These are phyloP conservation scores for Linum lewisii DNA, from an alignment of 345 rosid genomes.

Conservation along the genomic window DNA sequence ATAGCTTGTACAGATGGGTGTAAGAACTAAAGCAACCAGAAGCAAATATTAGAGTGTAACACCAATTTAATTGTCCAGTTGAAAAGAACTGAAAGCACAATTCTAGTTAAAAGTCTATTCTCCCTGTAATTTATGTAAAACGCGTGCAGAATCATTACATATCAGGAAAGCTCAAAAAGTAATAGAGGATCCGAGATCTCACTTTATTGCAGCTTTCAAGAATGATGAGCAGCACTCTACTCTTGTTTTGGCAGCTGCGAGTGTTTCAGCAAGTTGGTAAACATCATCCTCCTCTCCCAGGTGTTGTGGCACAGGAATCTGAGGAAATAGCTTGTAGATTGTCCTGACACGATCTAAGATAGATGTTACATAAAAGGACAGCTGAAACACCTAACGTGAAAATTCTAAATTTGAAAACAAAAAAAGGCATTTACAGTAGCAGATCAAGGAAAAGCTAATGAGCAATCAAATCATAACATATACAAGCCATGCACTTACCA, in stretches of 20 bases:
- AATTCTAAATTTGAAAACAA: no score
- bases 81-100: no score
- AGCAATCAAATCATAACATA: constrained; percentile 6
- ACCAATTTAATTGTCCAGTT: not conserved
- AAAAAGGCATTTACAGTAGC: constrained; percentile 1
- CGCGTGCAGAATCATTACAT: not conserved
- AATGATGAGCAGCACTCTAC: constrained; percentile 75
- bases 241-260: constrained; percentile 77
- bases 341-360: constrained; percentile 62
- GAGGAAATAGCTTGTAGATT: constrained; percentile 77
- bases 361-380: constrained; percentile 9
- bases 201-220: constrained; percentile 85
- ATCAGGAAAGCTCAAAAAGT: no score
- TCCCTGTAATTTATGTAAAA: no score
- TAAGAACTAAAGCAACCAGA: no score
- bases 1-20: no score
- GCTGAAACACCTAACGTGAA: not conserved
- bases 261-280: constrained; percentile 68
- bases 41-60: not conserved
- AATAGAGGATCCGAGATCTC: constrained; percentile 21
- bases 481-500: constrained; percentile 43
- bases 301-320: constrained; percentile 57
- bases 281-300: constrained; percentile 65
- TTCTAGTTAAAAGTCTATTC: not conserved
- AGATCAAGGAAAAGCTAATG: not conserved